A percentile compares a stretch with the other conserved stretches of the same genome.
These are phyloP conservation scores for Paramecium caudatum DNA, from an alignment of 73 alveolate genomes.

Conservation along the genomic window DNA sequence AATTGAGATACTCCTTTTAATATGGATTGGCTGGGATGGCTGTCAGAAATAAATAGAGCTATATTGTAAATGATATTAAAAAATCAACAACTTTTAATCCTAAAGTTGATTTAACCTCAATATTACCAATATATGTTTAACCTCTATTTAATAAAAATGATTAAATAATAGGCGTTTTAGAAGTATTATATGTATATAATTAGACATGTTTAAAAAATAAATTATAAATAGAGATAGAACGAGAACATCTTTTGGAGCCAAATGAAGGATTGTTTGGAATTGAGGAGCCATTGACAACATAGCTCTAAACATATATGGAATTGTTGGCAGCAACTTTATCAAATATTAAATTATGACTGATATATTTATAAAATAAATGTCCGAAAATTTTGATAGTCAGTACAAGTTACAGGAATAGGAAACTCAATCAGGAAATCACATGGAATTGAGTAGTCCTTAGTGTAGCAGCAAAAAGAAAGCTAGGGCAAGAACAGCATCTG, in stretches of 20 bases:
- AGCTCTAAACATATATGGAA: constrained; percentile 1
- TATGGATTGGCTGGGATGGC: constrained; percentile 78
- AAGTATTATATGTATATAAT: neutral
- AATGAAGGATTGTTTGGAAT: constrained; percentile 70
- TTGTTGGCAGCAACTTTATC: constrained; percentile 26
- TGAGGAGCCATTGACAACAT: constrained; percentile 69
- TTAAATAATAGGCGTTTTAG: constrained; percentile 54
- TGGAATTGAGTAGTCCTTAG: constrained; percentile 19
- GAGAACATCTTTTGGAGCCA: constrained; percentile 28
- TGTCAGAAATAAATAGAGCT: constrained; percentile 49
- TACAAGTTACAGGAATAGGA: constrained; percentile 19
- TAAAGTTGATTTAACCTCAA: constrained; percentile 63
- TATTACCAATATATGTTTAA: constrained; percentile 68
- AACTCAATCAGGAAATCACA: constrained; percentile 19
- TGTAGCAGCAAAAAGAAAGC: constrained; percentile 19
- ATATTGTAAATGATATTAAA: constrained; percentile 67
- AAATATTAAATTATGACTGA: constrained; percentile 53
- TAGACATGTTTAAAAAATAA: constrained; percentile 50
- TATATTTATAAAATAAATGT: constrained; percentile 38
- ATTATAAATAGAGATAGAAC: constrained; percentile 5
- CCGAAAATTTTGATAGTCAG: constrained; percentile 37
- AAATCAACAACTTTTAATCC: constrained; percentile 59
- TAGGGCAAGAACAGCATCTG: constrained; percentile 39
- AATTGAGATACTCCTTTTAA: neutral
- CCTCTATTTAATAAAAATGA: constrained; percentile 63